Evolutionary conservation across 768 basidiomycete genomes (phyloP).

Genomic region (Butyriboletus loyo): DNA sequence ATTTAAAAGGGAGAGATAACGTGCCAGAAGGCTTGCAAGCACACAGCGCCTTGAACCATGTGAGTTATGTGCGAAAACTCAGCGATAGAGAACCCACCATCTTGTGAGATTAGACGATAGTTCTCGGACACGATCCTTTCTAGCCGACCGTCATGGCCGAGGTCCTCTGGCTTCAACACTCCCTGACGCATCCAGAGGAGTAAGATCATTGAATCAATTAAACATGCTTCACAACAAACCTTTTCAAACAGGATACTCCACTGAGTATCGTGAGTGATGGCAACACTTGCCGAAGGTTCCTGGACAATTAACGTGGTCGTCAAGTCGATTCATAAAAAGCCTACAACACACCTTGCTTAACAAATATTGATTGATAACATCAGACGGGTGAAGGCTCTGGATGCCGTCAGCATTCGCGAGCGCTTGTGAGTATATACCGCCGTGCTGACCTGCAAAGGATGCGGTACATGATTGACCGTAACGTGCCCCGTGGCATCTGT

Average conservation of each 20-base stretch:
- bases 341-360: neutral
- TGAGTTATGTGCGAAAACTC: neutral
- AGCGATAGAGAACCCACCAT: neutral
- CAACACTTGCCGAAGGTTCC: conserved; percentile 12
- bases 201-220: neutral
- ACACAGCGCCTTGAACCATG: neutral
- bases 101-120: conserved; percentile 1
- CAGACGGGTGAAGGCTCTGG: conserved; percentile 12
- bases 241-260: conserved; percentile 14
- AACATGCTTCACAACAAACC: neutral
- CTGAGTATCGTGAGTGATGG: conserved; percentile 12
- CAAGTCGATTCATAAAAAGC: neutral
- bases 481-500: neutral
- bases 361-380: conserved; percentile 12
- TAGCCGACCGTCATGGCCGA: neutral
- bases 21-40: neutral
- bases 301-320: neutral
- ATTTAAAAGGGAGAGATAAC: neutral
- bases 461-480: conserved; percentile 2
- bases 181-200: neutral
- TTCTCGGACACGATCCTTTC: conserved; percentile 5
- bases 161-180: conserved; percentile 1
- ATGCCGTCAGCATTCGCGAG: neutral
- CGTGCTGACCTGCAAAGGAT: neutral
- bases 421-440: neutral